A percentile compares a stretch with the other conserved stretches of the same genome.
phyloP scores from a whole-genome alignment of 768 basidiomycete genomes.

The Lactarius psammicola region DNA sequence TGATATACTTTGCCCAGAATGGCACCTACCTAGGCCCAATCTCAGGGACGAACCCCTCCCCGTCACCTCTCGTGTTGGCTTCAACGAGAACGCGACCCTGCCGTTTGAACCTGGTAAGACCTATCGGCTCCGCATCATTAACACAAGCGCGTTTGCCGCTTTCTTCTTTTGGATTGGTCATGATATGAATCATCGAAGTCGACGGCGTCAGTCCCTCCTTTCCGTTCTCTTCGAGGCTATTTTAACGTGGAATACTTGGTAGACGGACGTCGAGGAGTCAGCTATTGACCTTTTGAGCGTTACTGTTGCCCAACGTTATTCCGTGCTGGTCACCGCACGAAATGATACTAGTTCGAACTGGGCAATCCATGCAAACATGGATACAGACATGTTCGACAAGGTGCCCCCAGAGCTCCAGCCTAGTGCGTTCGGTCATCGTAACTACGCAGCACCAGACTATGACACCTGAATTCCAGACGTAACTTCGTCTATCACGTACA shows the following conservation, averaged over 20 bases:
- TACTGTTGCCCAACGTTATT: slow-evolving; percentile 90
- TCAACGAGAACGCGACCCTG: slow-evolving; percentile 85
- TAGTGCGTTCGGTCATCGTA: slow-evolving; percentile 48
- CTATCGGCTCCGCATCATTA: slow-evolving; percentile 86
- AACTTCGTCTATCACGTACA: slow-evolving; percentile 83
- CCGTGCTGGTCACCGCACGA: slow-evolving; percentile 85
- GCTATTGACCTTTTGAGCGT: slow-evolving; percentile 70
- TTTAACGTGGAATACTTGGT: slow-evolving; percentile 9
- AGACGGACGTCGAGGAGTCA: slow-evolving; percentile 77
- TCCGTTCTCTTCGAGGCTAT: neutral
- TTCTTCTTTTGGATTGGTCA: slow-evolving; percentile 92
- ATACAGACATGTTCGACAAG: slow-evolving; percentile 83
- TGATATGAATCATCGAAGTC: slow-evolving; percentile 81
- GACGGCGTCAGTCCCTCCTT: slow-evolving; percentile 59
- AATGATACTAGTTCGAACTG: slow-evolving; percentile 82
- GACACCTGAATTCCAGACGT: slow-evolving; percentile 54
- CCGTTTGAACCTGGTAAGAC: slow-evolving; percentile 85
- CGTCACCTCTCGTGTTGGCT: slow-evolving; percentile 63
- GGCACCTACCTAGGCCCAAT: slow-evolving; percentile 65
- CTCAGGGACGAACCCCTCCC: slow-evolving; percentile 45
- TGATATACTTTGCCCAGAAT: slow-evolving; percentile 84
- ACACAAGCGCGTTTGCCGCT: slow-evolving; percentile 68
- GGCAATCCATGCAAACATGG: slow-evolving; percentile 90
- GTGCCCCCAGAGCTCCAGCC: slow-evolving; percentile 70
- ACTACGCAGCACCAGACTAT: neutral